Base-by-base conservation (phyloP, 805 yeast genomes). In the Barnettozyma vustinii region DNA sequence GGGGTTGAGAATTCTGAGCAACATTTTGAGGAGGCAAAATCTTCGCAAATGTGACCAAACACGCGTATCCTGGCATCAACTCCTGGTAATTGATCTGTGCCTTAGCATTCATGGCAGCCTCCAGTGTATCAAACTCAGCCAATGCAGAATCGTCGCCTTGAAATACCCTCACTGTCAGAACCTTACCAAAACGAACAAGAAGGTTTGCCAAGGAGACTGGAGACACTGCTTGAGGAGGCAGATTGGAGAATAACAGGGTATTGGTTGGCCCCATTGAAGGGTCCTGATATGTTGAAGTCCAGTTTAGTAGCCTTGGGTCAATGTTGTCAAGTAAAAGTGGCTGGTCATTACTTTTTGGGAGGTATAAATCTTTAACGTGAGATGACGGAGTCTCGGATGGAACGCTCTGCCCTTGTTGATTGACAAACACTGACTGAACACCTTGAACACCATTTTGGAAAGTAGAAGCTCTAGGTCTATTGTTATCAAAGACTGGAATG, bases 31-130 rank as follows among this genome's bases (percentile, higher is more conserved):
- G 62, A 36, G 68, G 76, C 56, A 65, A 58, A 30, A 89, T 77
- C 59, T 84, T 87, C 4, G 97, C 97, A 73, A 89, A 94, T 0
- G 91, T 87, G 36, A 89, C 87, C 37, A 80, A 71, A 62, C 94
- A 80, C 16, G 84, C 80, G 23, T 79, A 74, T 4, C 96, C 96
- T 2, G 92, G 87, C 52, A 82, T 77, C 37, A 92, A 73, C 60
- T 92, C 97, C 55, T 83, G 81, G 54, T 90, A 95, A 60, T 86
- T 88, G 60, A 91, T 76, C 44, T 75, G 79, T 15, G 87, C 85
- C 60, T 83, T 82, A 45, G 96, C 89, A 43, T 75, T 77, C 74
- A 87, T 80, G 9, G 99, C 96, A 30, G 80, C 71, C 45, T 88
- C 96, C 6, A 85, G 67, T 25, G 77, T 70, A 4, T 77, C 75